phyloP scores from a whole-genome alignment of 257 asterid genomes.

The Sherardia arvensis region DNA sequence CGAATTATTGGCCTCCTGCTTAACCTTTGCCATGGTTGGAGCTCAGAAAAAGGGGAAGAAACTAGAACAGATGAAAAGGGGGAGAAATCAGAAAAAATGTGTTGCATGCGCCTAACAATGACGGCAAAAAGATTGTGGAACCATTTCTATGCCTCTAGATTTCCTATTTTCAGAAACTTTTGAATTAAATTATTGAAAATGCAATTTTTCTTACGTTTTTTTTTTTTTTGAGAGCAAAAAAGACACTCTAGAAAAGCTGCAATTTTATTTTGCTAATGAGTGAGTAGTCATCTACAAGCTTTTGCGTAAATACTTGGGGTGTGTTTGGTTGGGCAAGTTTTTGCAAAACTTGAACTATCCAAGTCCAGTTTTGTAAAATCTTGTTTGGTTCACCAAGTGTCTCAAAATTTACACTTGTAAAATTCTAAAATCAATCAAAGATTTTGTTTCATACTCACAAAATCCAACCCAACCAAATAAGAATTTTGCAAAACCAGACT shows the following conservation, averaged over 20 bases:
- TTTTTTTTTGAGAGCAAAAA: background rate
- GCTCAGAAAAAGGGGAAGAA: background rate
- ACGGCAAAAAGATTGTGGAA: constrained; percentile 24
- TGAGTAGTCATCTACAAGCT: background rate
- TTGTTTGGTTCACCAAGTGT: too few species aligned
- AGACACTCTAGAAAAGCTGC: background rate
- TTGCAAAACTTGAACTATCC: too few species aligned
- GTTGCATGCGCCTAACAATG: constrained; percentile 3
- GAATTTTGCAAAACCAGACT: too few species aligned
- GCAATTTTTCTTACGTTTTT: too few species aligned
- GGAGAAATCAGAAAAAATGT: background rate
- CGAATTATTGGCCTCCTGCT: constrained; percentile 4
- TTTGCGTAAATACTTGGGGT: background rate
- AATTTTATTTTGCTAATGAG: too few species aligned
- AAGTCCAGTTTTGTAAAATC: too few species aligned
- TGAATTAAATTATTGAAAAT: too few species aligned
- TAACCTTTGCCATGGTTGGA: background rate
- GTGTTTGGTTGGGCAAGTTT: too few species aligned
- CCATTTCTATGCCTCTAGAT: background rate
- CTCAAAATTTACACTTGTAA: too few species aligned
- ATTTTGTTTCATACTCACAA: too few species aligned
- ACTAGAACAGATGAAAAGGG: background rate
- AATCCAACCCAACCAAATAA: too few species aligned
- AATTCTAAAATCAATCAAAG: too few species aligned
- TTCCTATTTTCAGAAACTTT: background rate